phyloP scores from a whole-genome alignment of 345 rosid genomes.

The Murraya paniculata region DNA sequence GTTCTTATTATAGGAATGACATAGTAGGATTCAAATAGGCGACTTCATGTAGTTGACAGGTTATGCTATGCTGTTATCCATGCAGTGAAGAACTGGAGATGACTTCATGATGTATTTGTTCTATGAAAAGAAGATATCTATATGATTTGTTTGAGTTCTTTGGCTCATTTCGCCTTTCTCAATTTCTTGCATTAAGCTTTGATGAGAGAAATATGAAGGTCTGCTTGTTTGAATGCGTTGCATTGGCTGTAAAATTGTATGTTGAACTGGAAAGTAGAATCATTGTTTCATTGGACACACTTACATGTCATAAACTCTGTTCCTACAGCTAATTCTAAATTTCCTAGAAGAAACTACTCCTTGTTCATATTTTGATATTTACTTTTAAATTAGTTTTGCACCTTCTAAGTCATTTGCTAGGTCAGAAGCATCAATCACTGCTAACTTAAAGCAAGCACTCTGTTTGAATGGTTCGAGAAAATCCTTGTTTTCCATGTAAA shows the following conservation, averaged over 20 bases:
- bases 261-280: background rate
- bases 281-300: background rate
- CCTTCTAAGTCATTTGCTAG: background rate
- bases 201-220: background rate
- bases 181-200: background rate
- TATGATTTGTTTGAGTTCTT: conserved; percentile 9
- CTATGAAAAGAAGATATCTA: conserved; percentile 12
- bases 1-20: conserved; percentile 8
- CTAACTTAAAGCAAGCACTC: background rate
- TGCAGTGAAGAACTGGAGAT: background rate
- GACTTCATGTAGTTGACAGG: conserved; percentile 4
- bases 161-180: background rate
- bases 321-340: background rate
- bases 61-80: background rate
- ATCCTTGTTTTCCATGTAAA: background rate
- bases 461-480: background rate
- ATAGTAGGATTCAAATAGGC: conserved; percentile 16
- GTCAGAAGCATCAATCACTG: background rate
- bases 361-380: background rate
- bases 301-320: background rate
- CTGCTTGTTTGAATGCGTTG: background rate
- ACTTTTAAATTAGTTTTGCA: background rate
- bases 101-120: conserved; percentile 10
- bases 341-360: background rate
- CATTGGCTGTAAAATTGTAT: background rate